Base-by-base conservation (phyloP, 257 asterid genomes). In the Solanum microdontum region DNA sequence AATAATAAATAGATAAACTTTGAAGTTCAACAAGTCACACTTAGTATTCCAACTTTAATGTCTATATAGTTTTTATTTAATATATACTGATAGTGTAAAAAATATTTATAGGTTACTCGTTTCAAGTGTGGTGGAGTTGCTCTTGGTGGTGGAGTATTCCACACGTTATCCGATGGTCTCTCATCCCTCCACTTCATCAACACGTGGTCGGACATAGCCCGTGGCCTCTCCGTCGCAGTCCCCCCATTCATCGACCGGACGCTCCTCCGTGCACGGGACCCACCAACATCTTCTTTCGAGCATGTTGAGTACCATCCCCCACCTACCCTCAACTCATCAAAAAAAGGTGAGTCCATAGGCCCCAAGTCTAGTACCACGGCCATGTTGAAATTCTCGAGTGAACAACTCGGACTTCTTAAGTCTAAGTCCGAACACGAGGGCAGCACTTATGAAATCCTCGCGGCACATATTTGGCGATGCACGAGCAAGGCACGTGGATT, bases 391-490 rank as follows among this genome's bases (percentile, higher is more conserved):
- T 30, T 91, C 87, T 84, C 90, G 0, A 87, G 75, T 45, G 91
- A 90, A 3, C 91, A 89, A 51, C 73, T 91, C 15, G 19, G 36
- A 6, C 87, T 55, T 6, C 85, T 91, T 0, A 91, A 90, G 85
- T 19, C 91, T 66, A 89, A 83, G 75, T 74, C 88, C 73, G 88
- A 88, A 72, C 74, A 87, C 4, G 88, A 89, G 60, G 93, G 92
- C 84, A 94, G 94, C 90, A 85, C 97, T 5, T 95, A 93, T 51
- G 98, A 94, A 90, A 91, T 93, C 45, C 91, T 95, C 4, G 95
- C 95, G 2, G 98, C 98, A 4, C 98, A 95, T 82, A 90, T 94
- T 19, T 95, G 98, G 98, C 94, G 98, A 36, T 91, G 95, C 84
- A 90, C 94, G 2, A 91, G 96, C 92, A 91, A 88, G 51, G 96